These are phyloP conservation scores for Penstemon newberryi DNA, from an alignment of 257 asterid genomes.

Conservation along the genomic window DNA sequence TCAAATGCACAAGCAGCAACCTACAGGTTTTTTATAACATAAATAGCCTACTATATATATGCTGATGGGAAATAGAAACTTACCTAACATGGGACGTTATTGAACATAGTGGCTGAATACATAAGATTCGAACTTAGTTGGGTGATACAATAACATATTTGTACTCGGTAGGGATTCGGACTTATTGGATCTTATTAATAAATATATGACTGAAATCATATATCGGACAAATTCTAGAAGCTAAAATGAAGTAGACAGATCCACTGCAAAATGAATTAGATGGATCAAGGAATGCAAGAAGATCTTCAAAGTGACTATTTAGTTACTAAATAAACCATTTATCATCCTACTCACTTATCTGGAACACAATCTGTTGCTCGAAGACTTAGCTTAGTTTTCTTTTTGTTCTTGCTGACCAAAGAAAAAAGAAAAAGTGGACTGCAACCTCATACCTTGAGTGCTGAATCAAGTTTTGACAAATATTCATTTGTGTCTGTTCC, in stretches of 20 bases:
- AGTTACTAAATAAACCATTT: neutral
- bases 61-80: constrained; percentile 15
- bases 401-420: no score
- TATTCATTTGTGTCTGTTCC: constrained; percentile 74
- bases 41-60: neutral
- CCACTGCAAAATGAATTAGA: neutral
- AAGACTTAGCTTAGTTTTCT: no score
- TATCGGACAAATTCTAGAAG: neutral
- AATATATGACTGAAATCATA: neutral
- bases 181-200: no score
- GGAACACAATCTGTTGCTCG: no score
- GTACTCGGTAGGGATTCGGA: neutral
- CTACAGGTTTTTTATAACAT: constrained; percentile 41
- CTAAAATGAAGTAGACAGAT: neutral
- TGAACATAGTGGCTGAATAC: neutral
- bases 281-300: neutral
- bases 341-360: constrained; percentile 3
- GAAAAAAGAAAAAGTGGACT: constrained; percentile 17
- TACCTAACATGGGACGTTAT: neutral
- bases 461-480: constrained; percentile 70
- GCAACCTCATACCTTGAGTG: constrained; percentile 64
- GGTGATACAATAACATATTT: neutral
- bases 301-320: constrained; percentile 3
- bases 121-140: neutral
- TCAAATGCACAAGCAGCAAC: constrained; percentile 60